Base-by-base conservation (phyloP, 129 eudicot species). In the Dittrichia graveolens region DNA sequence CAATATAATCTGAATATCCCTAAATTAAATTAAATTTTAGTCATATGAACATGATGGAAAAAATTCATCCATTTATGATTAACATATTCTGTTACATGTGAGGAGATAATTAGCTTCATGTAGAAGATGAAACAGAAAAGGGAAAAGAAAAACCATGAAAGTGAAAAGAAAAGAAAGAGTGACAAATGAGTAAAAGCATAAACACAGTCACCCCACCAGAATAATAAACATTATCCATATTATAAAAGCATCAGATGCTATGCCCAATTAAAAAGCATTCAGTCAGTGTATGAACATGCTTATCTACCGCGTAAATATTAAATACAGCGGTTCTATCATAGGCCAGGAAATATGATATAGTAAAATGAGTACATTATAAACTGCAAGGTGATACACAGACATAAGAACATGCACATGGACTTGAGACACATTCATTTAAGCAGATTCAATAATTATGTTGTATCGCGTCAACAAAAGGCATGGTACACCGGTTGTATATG, bases 171-270 rank as follows among this genome's bases (percentile, higher is more conserved):
- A 79, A 66, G 43, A 75, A 65, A 52, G 73, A 73, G 81, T 48
- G 67, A 62, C 69, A 70, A 58, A 71, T 77, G 77, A 79, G 75
- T 69, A 63, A 83, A 72, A 72, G 86, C 69, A 76, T 75, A 88
- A 82, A 56, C 44, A 59, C 53, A 72, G 64, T 45, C 75, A 70
- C 72, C 80, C 84, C 52, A 65, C 61, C 72, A 39, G 10, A 38
- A 56, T 43, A 65, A 38, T 58, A 61, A 85, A 76, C 44, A 34
- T 69, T 67, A 82, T 71, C 78, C 53, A 54, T 60, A 34, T 75
- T 43, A 47, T 61, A 55, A 69, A 79, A 79, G 87, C 67, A 85
- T 74, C 72, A 24, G 81, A 80, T 83, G 64, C 82, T 19, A 61
- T 54, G 44, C 75, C 57, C 69, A 68, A 57, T 59, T 69, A 41